Conservation (phyloP, 768 basidiomycete genomes). For the Xerocomellus amylosporus region DNA sequence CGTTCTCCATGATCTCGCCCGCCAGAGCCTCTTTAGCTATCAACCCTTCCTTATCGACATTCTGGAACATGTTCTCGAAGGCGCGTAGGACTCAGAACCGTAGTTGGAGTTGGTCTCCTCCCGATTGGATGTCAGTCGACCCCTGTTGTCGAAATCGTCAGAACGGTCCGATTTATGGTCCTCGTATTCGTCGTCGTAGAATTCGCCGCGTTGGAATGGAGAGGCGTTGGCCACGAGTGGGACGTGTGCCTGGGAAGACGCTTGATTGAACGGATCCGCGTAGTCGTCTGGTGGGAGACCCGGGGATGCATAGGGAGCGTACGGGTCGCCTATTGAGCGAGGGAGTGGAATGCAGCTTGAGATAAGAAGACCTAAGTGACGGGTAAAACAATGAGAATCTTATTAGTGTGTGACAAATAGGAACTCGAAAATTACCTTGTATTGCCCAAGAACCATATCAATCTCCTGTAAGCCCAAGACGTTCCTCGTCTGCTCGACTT, state of each 20-base stretch:
- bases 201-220: constrained; percentile 65
- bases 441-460: constrained; percentile 79
- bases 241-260: constrained; percentile 62
- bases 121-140: constrained; percentile 70
- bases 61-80: constrained; percentile 95
- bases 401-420: background rate
- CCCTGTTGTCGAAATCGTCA: constrained; percentile 79
- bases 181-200: too few species aligned
- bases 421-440: constrained; percentile 53
- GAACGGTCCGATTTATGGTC: constrained; percentile 52
- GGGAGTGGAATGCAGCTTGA: constrained; percentile 77
- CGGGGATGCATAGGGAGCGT: constrained; percentile 69
- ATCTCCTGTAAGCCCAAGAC: constrained; percentile 57
- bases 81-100: constrained; percentile 91
- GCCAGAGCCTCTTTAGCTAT: too few species aligned
- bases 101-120: constrained; percentile 75
- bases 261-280: constrained; percentile 48
- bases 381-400: constrained; percentile 1
- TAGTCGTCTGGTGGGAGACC: constrained; percentile 45
- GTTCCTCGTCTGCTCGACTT: constrained; percentile 55
- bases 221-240: constrained; percentile 84
- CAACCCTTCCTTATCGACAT: constrained; percentile 53
- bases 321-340: constrained; percentile 60
- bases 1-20: constrained; percentile 75
- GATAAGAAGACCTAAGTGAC: constrained; percentile 76